These are phyloP conservation scores for Globisporangium uncinulatum DNA, from an alignment of 352 stramenopile genomes.

Conservation along the genomic window DNA sequence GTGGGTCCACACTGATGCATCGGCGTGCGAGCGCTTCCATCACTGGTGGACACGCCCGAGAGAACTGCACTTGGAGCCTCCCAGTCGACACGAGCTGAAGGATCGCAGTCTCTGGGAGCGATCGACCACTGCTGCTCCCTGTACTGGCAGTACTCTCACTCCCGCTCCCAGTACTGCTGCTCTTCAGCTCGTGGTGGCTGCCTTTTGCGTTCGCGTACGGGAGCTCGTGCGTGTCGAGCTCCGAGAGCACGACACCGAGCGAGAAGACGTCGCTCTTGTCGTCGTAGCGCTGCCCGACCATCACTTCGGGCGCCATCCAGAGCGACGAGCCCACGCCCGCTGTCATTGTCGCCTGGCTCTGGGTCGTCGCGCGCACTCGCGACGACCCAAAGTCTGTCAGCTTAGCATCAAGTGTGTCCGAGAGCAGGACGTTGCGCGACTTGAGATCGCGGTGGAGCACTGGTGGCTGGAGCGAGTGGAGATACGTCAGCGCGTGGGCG, in stretches of 20 bases:
- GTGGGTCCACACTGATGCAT: constrained; percentile 9
- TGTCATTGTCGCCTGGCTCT: constrained; percentile 23
- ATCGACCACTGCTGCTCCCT: constrained; percentile 13
- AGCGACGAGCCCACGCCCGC: constrained; percentile 26
- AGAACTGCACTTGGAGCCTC: constrained; percentile 15
- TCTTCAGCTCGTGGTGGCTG: too few species aligned
- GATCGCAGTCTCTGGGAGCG: constrained; percentile 22
- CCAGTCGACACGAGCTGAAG: constrained; percentile 23
- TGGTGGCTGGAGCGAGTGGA: constrained; percentile 32
- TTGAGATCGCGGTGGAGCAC: constrained; percentile 66
- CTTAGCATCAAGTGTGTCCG: constrained; percentile 27
- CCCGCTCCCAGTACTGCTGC: too few species aligned
- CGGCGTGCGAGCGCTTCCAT: constrained; percentile 7
- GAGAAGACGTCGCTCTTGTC: constrained; percentile 38
- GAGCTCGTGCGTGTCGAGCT: constrained; percentile 56
- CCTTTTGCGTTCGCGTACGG: constrained; percentile 23
- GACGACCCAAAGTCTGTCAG: constrained; percentile 48
- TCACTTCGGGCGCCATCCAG: constrained; percentile 34
- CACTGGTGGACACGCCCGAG: constrained; percentile 2
- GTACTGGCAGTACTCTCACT: too few species aligned
- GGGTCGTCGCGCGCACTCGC: not conserved
- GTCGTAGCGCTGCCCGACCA: constrained; percentile 25
- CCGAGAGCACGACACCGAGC: constrained; percentile 75
- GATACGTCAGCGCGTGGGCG: constrained; percentile 36
- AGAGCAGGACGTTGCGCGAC: constrained; percentile 62